These are phyloP conservation scores for Trichoderma guizhouense DNA, from an alignment of 2,329 filamentous ascomycete genomes.

Conservation along the genomic window DNA sequence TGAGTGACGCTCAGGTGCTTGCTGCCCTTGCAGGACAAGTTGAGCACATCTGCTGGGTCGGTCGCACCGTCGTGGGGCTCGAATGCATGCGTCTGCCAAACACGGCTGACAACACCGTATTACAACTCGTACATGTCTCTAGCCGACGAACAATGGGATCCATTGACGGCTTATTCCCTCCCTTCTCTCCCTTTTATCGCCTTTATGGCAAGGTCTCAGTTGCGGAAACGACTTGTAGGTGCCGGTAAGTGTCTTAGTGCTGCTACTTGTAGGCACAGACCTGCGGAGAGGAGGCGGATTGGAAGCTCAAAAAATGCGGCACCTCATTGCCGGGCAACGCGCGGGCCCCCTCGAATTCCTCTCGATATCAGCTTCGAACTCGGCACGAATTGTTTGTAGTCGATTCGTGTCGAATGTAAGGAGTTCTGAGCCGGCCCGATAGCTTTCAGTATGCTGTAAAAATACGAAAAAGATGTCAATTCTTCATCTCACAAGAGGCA, in stretches of 20 bases:
- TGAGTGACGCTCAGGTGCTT: constrained; percentile 10
- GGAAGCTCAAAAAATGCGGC: background rate
- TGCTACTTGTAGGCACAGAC: background rate
- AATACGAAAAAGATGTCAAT: background rate
- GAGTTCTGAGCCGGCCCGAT: background rate
- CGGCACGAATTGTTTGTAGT: background rate
- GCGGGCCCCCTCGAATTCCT: background rate
- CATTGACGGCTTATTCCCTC: background rate
- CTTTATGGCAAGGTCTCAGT: background rate
- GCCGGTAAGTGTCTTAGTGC: background rate
- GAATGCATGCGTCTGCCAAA: background rate
- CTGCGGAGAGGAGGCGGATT: background rate
- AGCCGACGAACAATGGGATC: background rate
- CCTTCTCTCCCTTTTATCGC: background rate
- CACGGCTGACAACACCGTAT: background rate
- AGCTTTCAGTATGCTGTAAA: background rate
- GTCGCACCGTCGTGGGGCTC: constrained; percentile 2
- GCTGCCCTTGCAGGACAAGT: constrained; percentile 12
- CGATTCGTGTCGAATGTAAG: background rate
- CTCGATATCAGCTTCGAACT: background rate
- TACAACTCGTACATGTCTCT: background rate
- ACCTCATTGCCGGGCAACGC: constrained; percentile 7
- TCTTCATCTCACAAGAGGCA: background rate
- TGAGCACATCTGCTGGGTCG: constrained; percentile 1
- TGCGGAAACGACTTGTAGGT: background rate